Evolutionary conservation across 2,329 filamentous ascomycete genomes (phyloP).

Genomic region (Aspergillus luchuensis): DNA sequence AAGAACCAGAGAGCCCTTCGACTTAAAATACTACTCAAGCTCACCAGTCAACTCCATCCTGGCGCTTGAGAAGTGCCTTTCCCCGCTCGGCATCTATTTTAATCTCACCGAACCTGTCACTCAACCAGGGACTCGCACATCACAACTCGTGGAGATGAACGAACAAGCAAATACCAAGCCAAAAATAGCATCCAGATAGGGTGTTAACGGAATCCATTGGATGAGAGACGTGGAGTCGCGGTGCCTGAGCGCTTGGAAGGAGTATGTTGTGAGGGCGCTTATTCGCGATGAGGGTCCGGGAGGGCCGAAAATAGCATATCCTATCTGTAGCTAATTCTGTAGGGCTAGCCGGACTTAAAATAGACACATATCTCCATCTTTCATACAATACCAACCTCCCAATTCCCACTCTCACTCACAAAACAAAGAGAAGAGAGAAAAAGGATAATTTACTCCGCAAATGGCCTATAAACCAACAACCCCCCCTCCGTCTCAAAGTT

Average conservation of each 20-base stretch:
- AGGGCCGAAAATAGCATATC: conserved; percentile 1
- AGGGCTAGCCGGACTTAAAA: not conserved
- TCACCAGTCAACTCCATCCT: not conserved
- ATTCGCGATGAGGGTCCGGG: not conserved
- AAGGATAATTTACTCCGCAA: conserved; percentile 31
- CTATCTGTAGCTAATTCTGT: not conserved
- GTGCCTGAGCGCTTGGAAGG: conserved; percentile 5
- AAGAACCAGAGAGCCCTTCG: not conserved
- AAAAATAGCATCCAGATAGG: not conserved
- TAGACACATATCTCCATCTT: too few species aligned
- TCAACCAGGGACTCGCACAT: not conserved
- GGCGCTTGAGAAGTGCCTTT: not conserved
- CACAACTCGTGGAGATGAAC: not conserved
- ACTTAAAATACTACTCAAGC: not conserved
- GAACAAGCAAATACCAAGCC: not conserved
- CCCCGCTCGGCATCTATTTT: conserved; percentile 1
- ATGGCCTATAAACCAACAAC: conserved; percentile 54
- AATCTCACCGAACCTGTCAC: conserved; percentile 1
- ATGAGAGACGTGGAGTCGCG: not conserved
- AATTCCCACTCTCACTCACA: too few species aligned
- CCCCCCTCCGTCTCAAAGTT: conserved; percentile 48
- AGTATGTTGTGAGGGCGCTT: not conserved
- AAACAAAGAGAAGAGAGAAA: not conserved
- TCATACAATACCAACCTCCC: too few species aligned
- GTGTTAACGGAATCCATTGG: not conserved